phyloP scores from a whole-genome alignment of 2,329 filamentous ascomycete genomes.

The Cladophialophora psammophila region DNA sequence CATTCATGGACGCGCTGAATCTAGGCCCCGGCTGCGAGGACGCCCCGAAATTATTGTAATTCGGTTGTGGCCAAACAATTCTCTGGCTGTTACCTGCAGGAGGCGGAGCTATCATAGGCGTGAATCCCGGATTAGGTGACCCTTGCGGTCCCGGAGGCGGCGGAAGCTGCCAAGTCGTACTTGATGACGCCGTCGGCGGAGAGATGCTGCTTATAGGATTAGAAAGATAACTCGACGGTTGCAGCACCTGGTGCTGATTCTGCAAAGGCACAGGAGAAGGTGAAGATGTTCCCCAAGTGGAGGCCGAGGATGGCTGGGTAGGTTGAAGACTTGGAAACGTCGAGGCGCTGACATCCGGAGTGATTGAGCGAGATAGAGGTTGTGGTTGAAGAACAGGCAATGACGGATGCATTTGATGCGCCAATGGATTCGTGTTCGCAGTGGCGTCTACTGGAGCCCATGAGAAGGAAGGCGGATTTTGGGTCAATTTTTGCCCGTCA shows the following conservation, averaged over 20 bases:
- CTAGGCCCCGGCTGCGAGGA: constrained; percentile 23
- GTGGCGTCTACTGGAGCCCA: constrained; percentile 50
- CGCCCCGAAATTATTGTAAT: constrained; percentile 28
- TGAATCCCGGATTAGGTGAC: constrained; percentile 7
- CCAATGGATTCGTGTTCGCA: constrained; percentile 39
- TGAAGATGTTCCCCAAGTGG: constrained; percentile 37
- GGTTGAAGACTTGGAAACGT: constrained; percentile 58
- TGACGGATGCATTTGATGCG: constrained; percentile 29
- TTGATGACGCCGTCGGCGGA: constrained; percentile 26
- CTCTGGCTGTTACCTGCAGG: constrained; percentile 39
- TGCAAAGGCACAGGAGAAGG: constrained; percentile 25
- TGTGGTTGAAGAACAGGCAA: constrained; percentile 41
- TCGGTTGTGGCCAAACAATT: constrained; percentile 34
- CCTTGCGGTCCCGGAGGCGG: constrained; percentile 27
- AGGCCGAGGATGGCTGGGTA: constrained; percentile 45
- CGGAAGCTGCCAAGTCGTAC: constrained; percentile 34
- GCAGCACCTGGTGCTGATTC: constrained; percentile 30
- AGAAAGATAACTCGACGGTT: constrained; percentile 26
- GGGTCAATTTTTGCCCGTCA: constrained; percentile 42
- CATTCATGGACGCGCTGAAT: constrained; percentile 37
- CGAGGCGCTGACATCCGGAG: constrained; percentile 59
- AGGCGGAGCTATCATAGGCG: constrained; percentile 45
- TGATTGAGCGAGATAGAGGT: constrained; percentile 55
- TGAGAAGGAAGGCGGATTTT: constrained; percentile 49
- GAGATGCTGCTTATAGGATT: constrained; percentile 25